Conservation (phyloP, 176 grass and related monocot species). For the Alopecurus myosuroides region DNA sequence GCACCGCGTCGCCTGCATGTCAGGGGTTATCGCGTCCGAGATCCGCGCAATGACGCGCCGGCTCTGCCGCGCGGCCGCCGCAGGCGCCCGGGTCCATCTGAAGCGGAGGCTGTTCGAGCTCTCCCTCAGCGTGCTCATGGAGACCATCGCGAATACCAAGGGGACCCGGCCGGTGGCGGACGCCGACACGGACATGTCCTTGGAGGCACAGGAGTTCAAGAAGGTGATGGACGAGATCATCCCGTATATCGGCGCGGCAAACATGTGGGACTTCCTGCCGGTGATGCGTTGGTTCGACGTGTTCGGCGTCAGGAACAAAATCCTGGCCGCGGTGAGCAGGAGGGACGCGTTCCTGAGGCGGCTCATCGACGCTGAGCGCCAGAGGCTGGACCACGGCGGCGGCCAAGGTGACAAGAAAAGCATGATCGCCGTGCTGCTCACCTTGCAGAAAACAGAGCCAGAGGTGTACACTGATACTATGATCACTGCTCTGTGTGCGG, state of each 20-base stretch:
- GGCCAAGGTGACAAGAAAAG: slow-evolving; percentile 15
- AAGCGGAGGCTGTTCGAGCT: slow-evolving; percentile 50
- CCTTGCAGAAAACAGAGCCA: slow-evolving; percentile 33
- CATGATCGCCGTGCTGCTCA: slow-evolving; percentile 41
- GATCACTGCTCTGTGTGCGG: slow-evolving; percentile 35
- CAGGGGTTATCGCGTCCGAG: slow-evolving; percentile 4
- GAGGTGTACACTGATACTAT: slow-evolving; percentile 42
- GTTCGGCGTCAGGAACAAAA: slow-evolving; percentile 19
- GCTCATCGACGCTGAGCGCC: slow-evolving; percentile 41
- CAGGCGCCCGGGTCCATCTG: slow-evolving; percentile 19
- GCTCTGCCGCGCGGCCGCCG: background rate
- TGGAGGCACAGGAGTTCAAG: slow-evolving; percentile 23
- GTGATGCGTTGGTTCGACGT: slow-evolving; percentile 38
- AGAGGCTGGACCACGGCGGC: background rate
- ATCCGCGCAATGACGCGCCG: slow-evolving; percentile 18
- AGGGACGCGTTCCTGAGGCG: slow-evolving; percentile 31
- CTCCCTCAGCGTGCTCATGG: slow-evolving; percentile 33
- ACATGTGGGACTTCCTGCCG: slow-evolving; percentile 52
- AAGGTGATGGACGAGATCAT: slow-evolving; percentile 19
- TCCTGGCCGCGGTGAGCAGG: background rate
- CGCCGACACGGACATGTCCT: slow-evolving; percentile 25
- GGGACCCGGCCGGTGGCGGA: background rate
- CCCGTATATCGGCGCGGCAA: background rate
- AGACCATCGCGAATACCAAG: slow-evolving; percentile 38
- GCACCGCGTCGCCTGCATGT: slow-evolving; percentile 21